Conservation (phyloP, 2,329 filamentous ascomycete species). For the Fusarium heterosporum region DNA sequence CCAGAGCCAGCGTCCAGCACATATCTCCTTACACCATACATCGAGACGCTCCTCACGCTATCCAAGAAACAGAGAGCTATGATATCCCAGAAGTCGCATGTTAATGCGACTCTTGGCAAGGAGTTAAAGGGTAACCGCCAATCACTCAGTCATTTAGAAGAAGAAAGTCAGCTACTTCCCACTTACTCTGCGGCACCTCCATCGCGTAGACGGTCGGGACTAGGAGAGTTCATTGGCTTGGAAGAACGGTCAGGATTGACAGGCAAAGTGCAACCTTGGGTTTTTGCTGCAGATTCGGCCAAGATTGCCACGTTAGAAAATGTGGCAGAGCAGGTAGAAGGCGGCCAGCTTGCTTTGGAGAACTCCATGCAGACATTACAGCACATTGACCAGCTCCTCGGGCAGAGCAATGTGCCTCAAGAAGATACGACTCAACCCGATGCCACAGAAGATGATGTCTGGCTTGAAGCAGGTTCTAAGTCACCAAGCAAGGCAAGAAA, state of each 20-base stretch:
- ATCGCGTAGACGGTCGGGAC: slow-evolving; percentile 54
- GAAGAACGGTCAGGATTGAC: slow-evolving; percentile 56
- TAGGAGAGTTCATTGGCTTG: slow-evolving; percentile 58
- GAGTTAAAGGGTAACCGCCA: slow-evolving; percentile 64
- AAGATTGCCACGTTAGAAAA: slow-evolving; percentile 69
- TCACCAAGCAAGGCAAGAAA: slow-evolving; percentile 41
- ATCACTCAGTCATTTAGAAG: slow-evolving; percentile 64
- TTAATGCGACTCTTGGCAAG: slow-evolving; percentile 62
- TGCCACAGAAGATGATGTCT: slow-evolving; percentile 48
- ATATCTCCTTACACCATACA: slow-evolving; percentile 67
- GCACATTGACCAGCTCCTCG: slow-evolving; percentile 63
- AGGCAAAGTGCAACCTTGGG: slow-evolving; percentile 66
- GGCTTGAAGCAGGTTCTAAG: slow-evolving; percentile 52
- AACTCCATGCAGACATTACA: slow-evolving; percentile 61
- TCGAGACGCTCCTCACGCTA: slow-evolving; percentile 64
- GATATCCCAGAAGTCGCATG: slow-evolving; percentile 69
- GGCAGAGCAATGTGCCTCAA: slow-evolving; percentile 48
- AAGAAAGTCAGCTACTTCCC: slow-evolving; percentile 72
- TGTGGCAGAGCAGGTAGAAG: slow-evolving; percentile 70
- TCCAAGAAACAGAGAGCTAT: slow-evolving; percentile 68
- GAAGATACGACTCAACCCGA: slow-evolving; percentile 39
- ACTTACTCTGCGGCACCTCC: slow-evolving; percentile 59
- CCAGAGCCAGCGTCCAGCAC: slow-evolving; percentile 43
- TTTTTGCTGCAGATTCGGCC: slow-evolving; percentile 69
- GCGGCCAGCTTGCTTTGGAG: slow-evolving; percentile 67